A percentile compares a stretch with the other conserved stretches of the same genome.
Evolutionary conservation across 2,329 filamentous ascomycete species (phyloP).

Genomic region (Monilinia laxa): DNA sequence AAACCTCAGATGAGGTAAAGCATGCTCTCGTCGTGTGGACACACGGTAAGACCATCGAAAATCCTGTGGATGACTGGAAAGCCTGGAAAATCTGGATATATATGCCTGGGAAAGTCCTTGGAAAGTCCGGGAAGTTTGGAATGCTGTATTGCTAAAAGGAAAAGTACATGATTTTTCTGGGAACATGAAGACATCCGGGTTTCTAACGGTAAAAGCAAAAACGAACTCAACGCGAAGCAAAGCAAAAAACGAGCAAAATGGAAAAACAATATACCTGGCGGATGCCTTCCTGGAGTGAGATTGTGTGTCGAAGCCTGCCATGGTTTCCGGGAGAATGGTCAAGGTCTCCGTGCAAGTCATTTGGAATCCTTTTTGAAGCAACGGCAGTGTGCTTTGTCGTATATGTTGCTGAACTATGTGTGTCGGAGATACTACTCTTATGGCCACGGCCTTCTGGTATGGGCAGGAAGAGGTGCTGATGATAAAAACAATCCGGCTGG

Average conservation of each 20-base stretch:
- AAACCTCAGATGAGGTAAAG: slow-evolving; percentile 10
- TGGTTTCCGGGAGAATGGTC: slow-evolving; percentile 38
- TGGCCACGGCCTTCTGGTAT: slow-evolving; percentile 30
- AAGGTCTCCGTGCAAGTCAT: slow-evolving; percentile 41
- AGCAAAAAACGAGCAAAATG: slow-evolving; percentile 26
- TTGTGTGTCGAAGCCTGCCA: slow-evolving; percentile 37
- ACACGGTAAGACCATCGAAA: slow-evolving; percentile 17
- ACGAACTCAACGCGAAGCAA: slow-evolving; percentile 24
- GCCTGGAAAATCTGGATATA: slow-evolving; percentile 13
- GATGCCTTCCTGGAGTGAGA: slow-evolving; percentile 37
- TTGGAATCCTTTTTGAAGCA: slow-evolving; percentile 28
- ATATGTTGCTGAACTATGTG: slow-evolving; percentile 15
- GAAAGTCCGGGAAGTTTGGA: slow-evolving; percentile 22
- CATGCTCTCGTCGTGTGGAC: slow-evolving; percentile 14
- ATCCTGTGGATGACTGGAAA: slow-evolving; percentile 6
- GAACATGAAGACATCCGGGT: slow-evolving; percentile 32
- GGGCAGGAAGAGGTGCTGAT: slow-evolving; percentile 24
- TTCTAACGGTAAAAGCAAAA: slow-evolving; percentile 26
- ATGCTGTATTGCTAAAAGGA: slow-evolving; percentile 25
- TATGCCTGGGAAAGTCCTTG: slow-evolving; percentile 19
- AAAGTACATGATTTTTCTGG: slow-evolving; percentile 36
- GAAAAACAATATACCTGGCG: slow-evolving; percentile 40
- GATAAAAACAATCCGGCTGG: slow-evolving; percentile 22
- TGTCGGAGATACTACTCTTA: slow-evolving; percentile 25
- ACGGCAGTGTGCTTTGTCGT: slow-evolving; percentile 24